phyloP scores from a whole-genome alignment of 1,284 basidiomycete genomes.

The Trametes versicolor region DNA sequence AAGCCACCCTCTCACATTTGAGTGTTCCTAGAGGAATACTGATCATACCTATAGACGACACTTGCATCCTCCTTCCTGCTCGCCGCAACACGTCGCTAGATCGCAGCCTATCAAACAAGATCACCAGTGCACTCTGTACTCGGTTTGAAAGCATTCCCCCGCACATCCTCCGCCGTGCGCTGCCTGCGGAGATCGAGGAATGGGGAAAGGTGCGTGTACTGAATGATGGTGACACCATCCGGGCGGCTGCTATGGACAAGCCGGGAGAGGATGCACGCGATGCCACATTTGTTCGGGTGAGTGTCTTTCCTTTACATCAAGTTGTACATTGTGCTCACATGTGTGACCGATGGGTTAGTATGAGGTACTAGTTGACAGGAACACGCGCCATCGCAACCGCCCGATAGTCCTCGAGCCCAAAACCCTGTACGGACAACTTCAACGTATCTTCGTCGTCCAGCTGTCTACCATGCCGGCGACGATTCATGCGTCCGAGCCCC shows the following conservation, averaged over 20 bases:
- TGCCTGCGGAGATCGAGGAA: constrained; percentile 10
- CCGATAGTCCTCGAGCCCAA: neutral
- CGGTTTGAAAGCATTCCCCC: constrained; percentile 8
- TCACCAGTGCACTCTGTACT: constrained; percentile 6
- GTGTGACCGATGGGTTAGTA: too few species aligned
- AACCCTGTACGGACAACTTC: constrained; percentile 20
- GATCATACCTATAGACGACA: constrained; percentile 6
- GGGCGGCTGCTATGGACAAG: neutral
- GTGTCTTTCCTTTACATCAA: too few species aligned
- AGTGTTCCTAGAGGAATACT: neutral
- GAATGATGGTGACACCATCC: constrained; percentile 28
- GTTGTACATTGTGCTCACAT: too few species aligned
- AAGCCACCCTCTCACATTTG: neutral
- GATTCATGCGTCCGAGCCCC: too few species aligned
- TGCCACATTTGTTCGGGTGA: constrained; percentile 28
- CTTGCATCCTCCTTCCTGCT: constrained; percentile 7
- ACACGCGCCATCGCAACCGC: constrained; percentile 9
- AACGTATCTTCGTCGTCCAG: constrained; percentile 10
- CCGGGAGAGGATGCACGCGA: constrained; percentile 20
- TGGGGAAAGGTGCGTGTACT: constrained; percentile 29
- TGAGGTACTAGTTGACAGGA: constrained; percentile 29
- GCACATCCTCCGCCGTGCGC: neutral
- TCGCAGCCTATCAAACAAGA: constrained; percentile 7
- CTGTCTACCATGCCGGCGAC: too few species aligned
- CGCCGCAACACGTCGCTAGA: neutral